Percentiles rank a stretch among this genome's conserved stretches.
Evolutionary conservation across 345 rosid genomes (phyloP).

Genomic region (Eucalyptus marginata): DNA sequence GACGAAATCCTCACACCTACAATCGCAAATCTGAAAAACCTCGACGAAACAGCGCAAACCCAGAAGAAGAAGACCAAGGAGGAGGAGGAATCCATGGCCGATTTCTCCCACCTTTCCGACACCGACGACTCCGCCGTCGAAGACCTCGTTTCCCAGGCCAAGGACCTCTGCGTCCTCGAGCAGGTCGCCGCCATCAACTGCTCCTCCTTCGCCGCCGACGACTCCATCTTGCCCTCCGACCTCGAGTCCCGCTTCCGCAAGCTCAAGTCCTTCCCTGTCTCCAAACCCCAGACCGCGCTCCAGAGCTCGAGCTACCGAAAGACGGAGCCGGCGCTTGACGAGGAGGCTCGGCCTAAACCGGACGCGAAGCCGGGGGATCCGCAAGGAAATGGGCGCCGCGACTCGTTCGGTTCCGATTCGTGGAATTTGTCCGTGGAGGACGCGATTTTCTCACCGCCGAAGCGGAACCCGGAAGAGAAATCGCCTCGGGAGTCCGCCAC

Average conservation of each 20-base stretch:
- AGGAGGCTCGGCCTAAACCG: not conserved
- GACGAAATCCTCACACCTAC: rapidly evolving
- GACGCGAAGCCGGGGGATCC: not conserved
- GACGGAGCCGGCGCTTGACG: not conserved
- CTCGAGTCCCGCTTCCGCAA: constrained; percentile 66
- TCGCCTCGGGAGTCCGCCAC: not conserved
- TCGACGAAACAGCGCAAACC: not conserved
- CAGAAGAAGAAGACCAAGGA: not conserved
- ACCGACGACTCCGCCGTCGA: constrained; percentile 77
- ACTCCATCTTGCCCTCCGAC: constrained; percentile 50
- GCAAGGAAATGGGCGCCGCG: not conserved
- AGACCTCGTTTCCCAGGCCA: constrained; percentile 51
- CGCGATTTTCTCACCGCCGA: not conserved
- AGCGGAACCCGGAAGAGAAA: constrained; percentile 4
- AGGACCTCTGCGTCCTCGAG: constrained; percentile 65
- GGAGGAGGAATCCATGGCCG: constrained; percentile 26
- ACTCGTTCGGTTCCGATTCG: not conserved
- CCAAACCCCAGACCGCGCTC: constrained; percentile 8
- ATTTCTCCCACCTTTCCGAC: constrained; percentile 51
- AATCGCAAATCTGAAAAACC: not conserved
- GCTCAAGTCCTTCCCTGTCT: constrained; percentile 54
- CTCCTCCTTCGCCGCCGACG: constrained; percentile 23
- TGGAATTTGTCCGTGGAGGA: not conserved
- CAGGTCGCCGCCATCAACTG: constrained; percentile 68
- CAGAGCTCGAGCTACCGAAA: not conserved